Conservation (phyloP, 176 grass and related monocot species). For the Cenchrus fungigraminus region DNA sequence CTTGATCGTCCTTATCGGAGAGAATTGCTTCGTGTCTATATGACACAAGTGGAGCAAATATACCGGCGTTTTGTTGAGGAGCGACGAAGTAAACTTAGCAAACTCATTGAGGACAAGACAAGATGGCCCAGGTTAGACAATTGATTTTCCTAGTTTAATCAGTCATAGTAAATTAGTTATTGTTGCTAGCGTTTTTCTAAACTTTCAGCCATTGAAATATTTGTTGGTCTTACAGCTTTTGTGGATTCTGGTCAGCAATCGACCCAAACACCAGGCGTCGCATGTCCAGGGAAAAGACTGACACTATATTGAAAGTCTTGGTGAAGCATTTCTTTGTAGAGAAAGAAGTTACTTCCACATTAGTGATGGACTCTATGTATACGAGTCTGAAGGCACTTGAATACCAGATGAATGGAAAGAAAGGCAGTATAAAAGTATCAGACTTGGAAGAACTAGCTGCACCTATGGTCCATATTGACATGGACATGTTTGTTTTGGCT, state of each 20-base stretch:
- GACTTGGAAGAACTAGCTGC: conserved; percentile 69
- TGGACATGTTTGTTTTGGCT: conserved; percentile 88
- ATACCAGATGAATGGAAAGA: conserved; percentile 66
- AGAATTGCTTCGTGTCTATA: conserved; percentile 92
- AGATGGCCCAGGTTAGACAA: conserved; percentile 81
- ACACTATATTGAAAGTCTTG: conserved; percentile 72
- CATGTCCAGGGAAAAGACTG: conserved; percentile 83
- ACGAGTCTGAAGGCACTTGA: conserved; percentile 73
- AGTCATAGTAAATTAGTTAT: not conserved
- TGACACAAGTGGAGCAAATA: conserved; percentile 90
- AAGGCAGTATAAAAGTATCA: conserved; percentile 63
- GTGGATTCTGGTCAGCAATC: conserved; percentile 78
- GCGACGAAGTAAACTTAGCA: conserved; percentile 78
- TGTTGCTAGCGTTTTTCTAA: not conserved
- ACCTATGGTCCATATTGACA: conserved; percentile 69
- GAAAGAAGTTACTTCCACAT: conserved; percentile 93
- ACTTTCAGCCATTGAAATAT: conserved; percentile 17
- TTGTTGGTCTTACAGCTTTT: conserved; percentile 68
- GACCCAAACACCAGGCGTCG: conserved; percentile 54
- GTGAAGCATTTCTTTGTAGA: conserved; percentile 94
- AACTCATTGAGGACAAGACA: conserved; percentile 87
- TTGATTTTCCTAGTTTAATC: conserved; percentile 24
- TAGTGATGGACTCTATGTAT: conserved; percentile 91
- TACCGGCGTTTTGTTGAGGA: conserved; percentile 89
- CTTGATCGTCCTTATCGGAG: conserved; percentile 84